Percentiles rank a stretch among this genome's conserved stretches.
These are phyloP conservation scores for Ustilago xerochloae DNA, from an alignment of 1,284 basidiomycete genomes.

Conservation along the genomic window DNA sequence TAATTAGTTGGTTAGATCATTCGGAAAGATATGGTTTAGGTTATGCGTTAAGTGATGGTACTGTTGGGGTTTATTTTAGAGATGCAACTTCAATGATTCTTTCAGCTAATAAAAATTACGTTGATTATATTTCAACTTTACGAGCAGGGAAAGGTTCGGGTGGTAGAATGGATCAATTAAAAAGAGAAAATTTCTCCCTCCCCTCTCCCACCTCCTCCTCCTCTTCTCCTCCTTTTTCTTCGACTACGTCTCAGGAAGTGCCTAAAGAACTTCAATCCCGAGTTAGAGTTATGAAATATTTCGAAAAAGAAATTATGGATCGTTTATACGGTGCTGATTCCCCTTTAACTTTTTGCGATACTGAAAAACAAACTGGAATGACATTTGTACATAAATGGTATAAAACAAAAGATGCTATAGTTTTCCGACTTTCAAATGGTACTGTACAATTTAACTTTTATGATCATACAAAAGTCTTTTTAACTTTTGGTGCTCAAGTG, in stretches of 20 bases:
- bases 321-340: slow-evolving; percentile 71
- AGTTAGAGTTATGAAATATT: slow-evolving; percentile 61
- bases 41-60: slow-evolving; percentile 92
- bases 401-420: slow-evolving; percentile 93
- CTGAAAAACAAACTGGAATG: slow-evolving; percentile 80
- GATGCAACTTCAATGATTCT: slow-evolving; percentile 88
- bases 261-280: slow-evolving; percentile 53
- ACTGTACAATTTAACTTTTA: slow-evolving; percentile 98
- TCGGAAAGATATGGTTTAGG: slow-evolving; percentile 99
- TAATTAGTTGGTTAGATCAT: slow-evolving; percentile 97
- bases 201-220: slow-evolving; percentile 1
- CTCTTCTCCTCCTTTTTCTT: not conserved
- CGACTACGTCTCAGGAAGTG: too few relatives aligned
- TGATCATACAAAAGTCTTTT: slow-evolving; percentile 93
- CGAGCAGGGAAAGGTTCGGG: slow-evolving; percentile 7
- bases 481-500: slow-evolving; percentile 81
- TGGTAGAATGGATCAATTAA: slow-evolving; percentile 47
- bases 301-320: slow-evolving; percentile 66
- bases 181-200: slow-evolving; percentile 53
- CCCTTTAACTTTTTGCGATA: slow-evolving; percentile 88
- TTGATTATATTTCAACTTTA: slow-evolving; percentile 60
- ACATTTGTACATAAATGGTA: slow-evolving; percentile 95
- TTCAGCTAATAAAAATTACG: slow-evolving; percentile 81
- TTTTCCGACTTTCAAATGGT: slow-evolving; percentile 94
- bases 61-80: slow-evolving; percentile 94